Percentiles rank a stretch among this genome's conserved stretches.
These are phyloP conservation scores for Camptophora hylomeconis DNA, from an alignment of 2,329 filamentous ascomycete species.

Conservation along the genomic window DNA sequence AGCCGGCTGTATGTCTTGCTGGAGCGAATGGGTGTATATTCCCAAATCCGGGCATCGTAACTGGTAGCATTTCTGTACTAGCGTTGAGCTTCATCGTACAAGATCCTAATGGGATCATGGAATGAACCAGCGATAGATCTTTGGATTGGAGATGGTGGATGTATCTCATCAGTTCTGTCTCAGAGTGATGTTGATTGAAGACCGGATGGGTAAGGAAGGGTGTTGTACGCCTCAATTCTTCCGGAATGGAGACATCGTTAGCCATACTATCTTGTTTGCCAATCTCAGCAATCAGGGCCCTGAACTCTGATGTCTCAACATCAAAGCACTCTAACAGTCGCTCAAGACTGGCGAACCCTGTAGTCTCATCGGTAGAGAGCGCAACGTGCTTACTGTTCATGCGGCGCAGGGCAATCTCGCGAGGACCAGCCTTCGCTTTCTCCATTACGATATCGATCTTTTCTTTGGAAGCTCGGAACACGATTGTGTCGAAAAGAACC, in stretches of 20 bases:
- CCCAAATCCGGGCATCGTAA: slow-evolving; percentile 64
- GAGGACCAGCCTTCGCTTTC: slow-evolving; percentile 29
- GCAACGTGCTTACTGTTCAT: slow-evolving; percentile 49
- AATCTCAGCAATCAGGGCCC: slow-evolving; percentile 22
- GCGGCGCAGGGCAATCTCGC: slow-evolving; percentile 48
- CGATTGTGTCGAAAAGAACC: slow-evolving; percentile 68
- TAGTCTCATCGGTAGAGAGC: slow-evolving; percentile 67
- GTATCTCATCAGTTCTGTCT: slow-evolving; percentile 87
- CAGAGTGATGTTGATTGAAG: slow-evolving; percentile 89
- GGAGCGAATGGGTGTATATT: slow-evolving; percentile 73
- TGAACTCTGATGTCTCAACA: slow-evolving; percentile 18
- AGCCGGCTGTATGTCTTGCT: slow-evolving; percentile 50
- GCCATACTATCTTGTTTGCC: slow-evolving; percentile 21
- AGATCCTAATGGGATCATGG: slow-evolving; percentile 93
- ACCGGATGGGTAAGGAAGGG: slow-evolving; percentile 76
- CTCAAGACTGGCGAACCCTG: no score
- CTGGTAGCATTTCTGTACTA: slow-evolving; percentile 81
- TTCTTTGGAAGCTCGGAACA: slow-evolving; percentile 45
- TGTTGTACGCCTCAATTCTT: slow-evolving; percentile 54
- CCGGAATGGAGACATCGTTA: slow-evolving; percentile 11
- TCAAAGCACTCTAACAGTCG: no score
- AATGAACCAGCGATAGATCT: slow-evolving; percentile 85
- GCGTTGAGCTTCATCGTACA: slow-evolving; percentile 98
- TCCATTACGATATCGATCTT: slow-evolving; percentile 39
- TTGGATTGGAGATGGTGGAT: slow-evolving; percentile 89